Evolutionary conservation across 2,329 filamentous ascomycete genomes (phyloP), one percentile per base, ranked within the genome.

Genomic region (Aureobasidium mangrovei): DNA sequence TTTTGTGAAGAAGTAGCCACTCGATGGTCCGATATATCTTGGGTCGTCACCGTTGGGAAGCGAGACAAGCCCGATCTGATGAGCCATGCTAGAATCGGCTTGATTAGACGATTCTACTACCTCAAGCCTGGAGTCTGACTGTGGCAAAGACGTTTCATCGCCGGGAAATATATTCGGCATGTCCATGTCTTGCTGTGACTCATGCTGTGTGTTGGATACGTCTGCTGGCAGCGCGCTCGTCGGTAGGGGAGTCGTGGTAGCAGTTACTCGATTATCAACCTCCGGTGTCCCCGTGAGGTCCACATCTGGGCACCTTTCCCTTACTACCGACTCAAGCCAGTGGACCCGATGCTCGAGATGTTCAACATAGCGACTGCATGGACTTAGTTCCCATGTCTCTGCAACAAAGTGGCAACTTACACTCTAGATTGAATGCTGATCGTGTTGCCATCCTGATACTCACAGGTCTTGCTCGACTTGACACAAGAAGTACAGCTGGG

Each of bases 1-100:
- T 24, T 49, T 35, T 7, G 46, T 49, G 7, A 49, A 49, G 27
- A 49, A 49, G 36, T 49, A 36, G 9, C 46, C 46, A 32, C 46
- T 49, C 7, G 46, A 49, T 24, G 46, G 46, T 7, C 46, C 46
- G 8, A 49, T 49, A n/a, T 49, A 49, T 9, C 46, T 35, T 9
- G 46, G 46, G 26, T 49, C 36, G 31, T 49, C 46, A 18, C 46
- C 46, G 3, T 49, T 49, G 4, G 46, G 46, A 32, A 49, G 46
- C 7, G 46, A 49, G 4, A 49, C 46, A 27, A 49, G 46, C n/a
- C 46, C 46, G 27, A 49, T 49, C 18, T 49, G 46, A 12, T 49
- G 46, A 4, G 46, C n/a, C 7, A 49, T 18, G 36, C 27, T 49
- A 7, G 46, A 49, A 12, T 49, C 46, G 4, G 46, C 36, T 7